Evolutionary conservation across 495 filamentous ascomycete genomes (phyloP).

Genomic region (Tuber microsphaerosporum): DNA sequence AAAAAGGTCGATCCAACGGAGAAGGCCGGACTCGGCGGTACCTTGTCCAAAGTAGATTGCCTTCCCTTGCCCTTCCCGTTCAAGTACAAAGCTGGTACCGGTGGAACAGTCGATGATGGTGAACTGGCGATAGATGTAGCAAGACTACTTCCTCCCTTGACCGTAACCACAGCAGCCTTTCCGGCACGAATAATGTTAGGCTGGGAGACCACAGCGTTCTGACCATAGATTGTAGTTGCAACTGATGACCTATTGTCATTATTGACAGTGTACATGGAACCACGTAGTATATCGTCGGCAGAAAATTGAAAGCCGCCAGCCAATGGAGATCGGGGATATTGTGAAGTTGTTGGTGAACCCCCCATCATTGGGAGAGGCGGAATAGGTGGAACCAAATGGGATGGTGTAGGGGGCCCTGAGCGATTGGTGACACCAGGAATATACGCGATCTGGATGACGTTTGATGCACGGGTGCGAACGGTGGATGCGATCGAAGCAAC

Average conservation of each 20-base stretch:
- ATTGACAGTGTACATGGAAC: constrained; percentile 68
- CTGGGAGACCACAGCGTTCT: constrained; percentile 72
- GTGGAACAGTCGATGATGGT: constrained; percentile 46
- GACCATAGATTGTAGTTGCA: constrained; percentile 85
- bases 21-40: constrained; percentile 51
- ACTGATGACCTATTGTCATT: constrained; percentile 62
- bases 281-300: constrained; percentile 54
- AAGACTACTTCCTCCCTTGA: constrained; percentile 54
- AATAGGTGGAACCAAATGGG: constrained; percentile 79
- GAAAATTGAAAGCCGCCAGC: constrained; percentile 58
- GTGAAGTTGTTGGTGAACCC: constrained; percentile 51
- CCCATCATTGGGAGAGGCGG: constrained; percentile 72
- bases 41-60: constrained; percentile 20
- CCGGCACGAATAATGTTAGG: constrained; percentile 76
- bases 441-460: constrained; percentile 98
- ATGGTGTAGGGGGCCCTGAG: constrained; percentile 71
- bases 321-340: constrained; percentile 90
- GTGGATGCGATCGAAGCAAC: constrained; percentile 89
- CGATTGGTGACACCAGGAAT: constrained; percentile 96
- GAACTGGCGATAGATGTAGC: constrained; percentile 41
- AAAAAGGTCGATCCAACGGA: constrained; percentile 60
- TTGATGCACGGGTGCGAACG: constrained; percentile 88
- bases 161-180: constrained; percentile 83
- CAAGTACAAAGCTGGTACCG: constrained; percentile 50
- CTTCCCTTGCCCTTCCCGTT: constrained; percentile 30